phyloP scores from a whole-genome alignment of 169 alveolate genomes.

The Plasmodium gonderi region DNA sequence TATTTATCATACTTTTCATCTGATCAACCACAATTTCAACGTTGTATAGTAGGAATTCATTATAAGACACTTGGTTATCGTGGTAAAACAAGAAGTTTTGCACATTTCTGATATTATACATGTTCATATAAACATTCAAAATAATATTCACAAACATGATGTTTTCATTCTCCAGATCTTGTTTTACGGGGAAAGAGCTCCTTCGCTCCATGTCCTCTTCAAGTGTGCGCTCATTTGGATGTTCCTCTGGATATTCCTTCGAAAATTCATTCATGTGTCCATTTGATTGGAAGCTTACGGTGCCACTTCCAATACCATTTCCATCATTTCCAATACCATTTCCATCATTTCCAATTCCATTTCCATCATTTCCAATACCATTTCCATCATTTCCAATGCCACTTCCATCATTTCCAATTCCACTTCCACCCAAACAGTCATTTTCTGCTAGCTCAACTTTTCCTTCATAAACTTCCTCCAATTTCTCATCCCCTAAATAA shows the following conservation, averaged over 20 bases:
- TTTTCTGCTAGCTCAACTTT: not conserved
- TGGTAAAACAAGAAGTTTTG: slow-evolving; percentile 21
- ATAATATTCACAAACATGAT: slow-evolving; percentile 49
- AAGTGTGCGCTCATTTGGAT: not conserved
- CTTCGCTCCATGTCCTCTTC: not conserved
- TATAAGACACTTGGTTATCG: slow-evolving; percentile 44
- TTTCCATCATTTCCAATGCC: not conserved
- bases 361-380: not conserved
- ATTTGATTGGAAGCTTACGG: no score
- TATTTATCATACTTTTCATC: slow-evolving; percentile 42
- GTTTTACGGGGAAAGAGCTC: not conserved
- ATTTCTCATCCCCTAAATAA: not conserved
- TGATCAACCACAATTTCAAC: slow-evolving; percentile 36
- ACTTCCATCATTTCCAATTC: not conserved
- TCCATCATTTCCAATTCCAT: not conserved
- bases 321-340: not conserved
- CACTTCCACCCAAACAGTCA: not conserved
- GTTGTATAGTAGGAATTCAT: slow-evolving; percentile 34
- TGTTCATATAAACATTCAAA: slow-evolving; percentile 37
- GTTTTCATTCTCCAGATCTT: slow-evolving; percentile 32
- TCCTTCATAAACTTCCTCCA: not conserved
- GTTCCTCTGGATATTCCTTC: not conserved
- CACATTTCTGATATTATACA: slow-evolving; percentile 29
- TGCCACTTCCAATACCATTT: not conserved
- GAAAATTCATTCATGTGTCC: not conserved